Percentiles rank a stretch among this genome's conserved stretches.
Evolutionary conservation across 2,329 filamentous ascomycete genomes (phyloP).

Genomic region (Coleophoma crateriformis): DNA sequence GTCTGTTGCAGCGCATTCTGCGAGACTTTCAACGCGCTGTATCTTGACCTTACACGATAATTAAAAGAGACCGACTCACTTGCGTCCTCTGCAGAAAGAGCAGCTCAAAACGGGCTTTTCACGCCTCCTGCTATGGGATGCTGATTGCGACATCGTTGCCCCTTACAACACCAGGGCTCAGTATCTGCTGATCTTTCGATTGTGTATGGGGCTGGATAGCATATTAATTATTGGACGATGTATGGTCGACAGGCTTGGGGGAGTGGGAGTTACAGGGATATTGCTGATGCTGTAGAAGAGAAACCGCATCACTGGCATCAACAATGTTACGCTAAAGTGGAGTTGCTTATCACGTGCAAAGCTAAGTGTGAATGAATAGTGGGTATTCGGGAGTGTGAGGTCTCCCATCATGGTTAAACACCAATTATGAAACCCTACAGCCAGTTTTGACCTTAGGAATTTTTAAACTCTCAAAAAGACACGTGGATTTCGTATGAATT

Average conservation of each 20-base stretch:
- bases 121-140: background rate
- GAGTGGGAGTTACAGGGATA: background rate
- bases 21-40: background rate
- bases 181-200: background rate
- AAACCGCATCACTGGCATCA: background rate
- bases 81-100: slow-evolving; percentile 1
- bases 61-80: background rate
- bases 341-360: too few relatives aligned
- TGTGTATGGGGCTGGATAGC: background rate
- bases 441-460: too few relatives aligned
- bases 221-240: background rate
- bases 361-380: too few relatives aligned
- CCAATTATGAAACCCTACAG: too few relatives aligned
- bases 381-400: too few relatives aligned
- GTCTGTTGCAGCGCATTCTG: slow-evolving; percentile 2
- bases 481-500: too few relatives aligned
- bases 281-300: background rate
- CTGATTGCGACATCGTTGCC: background rate
- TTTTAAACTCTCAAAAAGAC: too few relatives aligned
- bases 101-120: slow-evolving; percentile 2
- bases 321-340: too few relatives aligned
- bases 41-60: background rate
- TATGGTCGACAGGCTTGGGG: background rate
- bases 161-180: background rate
- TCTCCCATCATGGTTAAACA: too few relatives aligned